Conservation (phyloP, 108 stramenopile genomes). For the Skeletonema costatum region DNA sequence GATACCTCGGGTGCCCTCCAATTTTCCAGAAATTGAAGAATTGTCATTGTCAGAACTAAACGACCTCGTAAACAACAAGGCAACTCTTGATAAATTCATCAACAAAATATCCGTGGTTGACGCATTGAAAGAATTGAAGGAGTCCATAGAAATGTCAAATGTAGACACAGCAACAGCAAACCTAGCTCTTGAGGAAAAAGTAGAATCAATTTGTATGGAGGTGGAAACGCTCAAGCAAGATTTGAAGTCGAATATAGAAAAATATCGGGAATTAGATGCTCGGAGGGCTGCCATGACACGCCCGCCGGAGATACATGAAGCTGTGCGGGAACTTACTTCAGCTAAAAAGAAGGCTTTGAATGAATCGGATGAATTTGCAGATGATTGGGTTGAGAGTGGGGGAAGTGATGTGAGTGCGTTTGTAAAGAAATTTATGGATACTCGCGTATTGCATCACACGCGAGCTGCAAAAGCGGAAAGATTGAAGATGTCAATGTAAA, state of each 20-base stretch:
- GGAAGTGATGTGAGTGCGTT: slow-evolving; percentile 51
- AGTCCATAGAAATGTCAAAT: slow-evolving; percentile 51
- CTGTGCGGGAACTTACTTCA: slow-evolving; percentile 48
- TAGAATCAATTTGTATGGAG: slow-evolving; percentile 39
- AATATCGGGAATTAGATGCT: slow-evolving; percentile 55
- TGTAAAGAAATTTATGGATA: slow-evolving; percentile 62
- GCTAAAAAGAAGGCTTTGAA: slow-evolving; percentile 70
- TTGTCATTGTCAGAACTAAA: slow-evolving; percentile 59
- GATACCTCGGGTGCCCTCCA: slow-evolving; percentile 62
- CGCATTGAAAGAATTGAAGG: slow-evolving; percentile 42
- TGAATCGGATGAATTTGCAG: slow-evolving; percentile 67
- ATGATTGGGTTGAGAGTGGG: slow-evolving; percentile 70
- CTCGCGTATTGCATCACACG: slow-evolving; percentile 60
- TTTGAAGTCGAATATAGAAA: slow-evolving; percentile 48
- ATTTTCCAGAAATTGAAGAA: slow-evolving; percentile 57
- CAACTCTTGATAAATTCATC: slow-evolving; percentile 45
- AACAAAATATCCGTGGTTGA: slow-evolving; percentile 46
- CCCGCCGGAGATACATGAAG: slow-evolving; percentile 48
- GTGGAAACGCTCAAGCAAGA: slow-evolving; percentile 47
- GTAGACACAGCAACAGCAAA: slow-evolving; percentile 52
- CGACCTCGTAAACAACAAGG: slow-evolving; percentile 55
- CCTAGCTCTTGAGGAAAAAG: slow-evolving; percentile 42
- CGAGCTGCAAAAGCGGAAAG: slow-evolving; percentile 69
- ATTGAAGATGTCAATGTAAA: slow-evolving; percentile 12
- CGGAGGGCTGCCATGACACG: slow-evolving; percentile 51